A percentile compares a stretch with the other conserved stretches of the same genome.
Conservation (phyloP, 345 rosid species). For the Boechera stricta region DNA sequence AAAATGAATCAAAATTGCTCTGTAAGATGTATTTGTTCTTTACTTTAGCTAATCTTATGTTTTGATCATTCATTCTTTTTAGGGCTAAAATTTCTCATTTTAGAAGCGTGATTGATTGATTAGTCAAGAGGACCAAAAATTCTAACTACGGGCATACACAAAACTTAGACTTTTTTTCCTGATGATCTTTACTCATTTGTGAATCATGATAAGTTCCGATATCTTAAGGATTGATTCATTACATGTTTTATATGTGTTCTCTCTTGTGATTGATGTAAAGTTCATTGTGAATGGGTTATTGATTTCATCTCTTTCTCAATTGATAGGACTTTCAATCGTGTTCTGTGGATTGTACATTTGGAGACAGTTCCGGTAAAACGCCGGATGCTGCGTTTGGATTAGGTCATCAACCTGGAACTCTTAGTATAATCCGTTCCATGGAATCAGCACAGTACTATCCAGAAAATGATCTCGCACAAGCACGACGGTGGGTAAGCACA, state of each 20-base stretch:
- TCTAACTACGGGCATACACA: neutral
- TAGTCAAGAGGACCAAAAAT: neutral
- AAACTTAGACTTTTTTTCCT: neutral
- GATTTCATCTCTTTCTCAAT: neutral
- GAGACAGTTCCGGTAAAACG: slow-evolving; percentile 43
- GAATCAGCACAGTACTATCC: slow-evolving; percentile 85
- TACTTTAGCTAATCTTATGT: neutral
- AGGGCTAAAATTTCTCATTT: neutral
- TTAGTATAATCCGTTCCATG: slow-evolving; percentile 80
- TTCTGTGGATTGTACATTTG: slow-evolving; percentile 75
- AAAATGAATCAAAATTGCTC: neutral
- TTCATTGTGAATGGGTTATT: neutral
- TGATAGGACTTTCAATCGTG: slow-evolving; percentile 71
- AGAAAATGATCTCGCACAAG: slow-evolving; percentile 67
- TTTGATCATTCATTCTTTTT: neutral
- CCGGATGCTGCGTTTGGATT: slow-evolving; percentile 79
- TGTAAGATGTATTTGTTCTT: neutral
- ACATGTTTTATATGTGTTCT: neutral
- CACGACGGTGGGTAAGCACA: slow-evolving; percentile 99
- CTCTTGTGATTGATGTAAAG: slow-evolving; percentile 9
- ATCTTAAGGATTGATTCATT: neutral
- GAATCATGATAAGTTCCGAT: no score
- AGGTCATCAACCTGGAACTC: slow-evolving; percentile 49
- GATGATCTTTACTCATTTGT: neutral
- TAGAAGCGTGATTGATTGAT: neutral